Evolutionary conservation across 2,329 filamentous ascomycete genomes (phyloP).

Genomic region (Trichoderma semiorbis): DNA sequence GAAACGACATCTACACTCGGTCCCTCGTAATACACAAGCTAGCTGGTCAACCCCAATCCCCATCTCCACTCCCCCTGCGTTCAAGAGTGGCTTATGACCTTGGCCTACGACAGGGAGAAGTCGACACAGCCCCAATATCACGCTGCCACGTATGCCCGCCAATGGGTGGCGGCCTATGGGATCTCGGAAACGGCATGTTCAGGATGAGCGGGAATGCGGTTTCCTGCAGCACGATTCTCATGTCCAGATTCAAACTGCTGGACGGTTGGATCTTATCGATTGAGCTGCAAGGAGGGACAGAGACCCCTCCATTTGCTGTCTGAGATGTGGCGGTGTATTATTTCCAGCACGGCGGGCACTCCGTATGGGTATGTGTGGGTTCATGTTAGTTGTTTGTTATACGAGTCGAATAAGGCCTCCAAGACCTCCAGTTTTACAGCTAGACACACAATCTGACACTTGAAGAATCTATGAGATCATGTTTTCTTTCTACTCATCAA

Average conservation of each 20-base stretch:
- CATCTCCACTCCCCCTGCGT: constrained; percentile 16
- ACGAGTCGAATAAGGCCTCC: not conserved
- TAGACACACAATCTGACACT: not conserved
- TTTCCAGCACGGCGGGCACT: not conserved
- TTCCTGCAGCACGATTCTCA: not conserved
- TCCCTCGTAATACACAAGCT: not conserved
- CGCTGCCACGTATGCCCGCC: constrained; percentile 17
- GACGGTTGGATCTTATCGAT: not conserved
- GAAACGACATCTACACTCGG: not conserved
- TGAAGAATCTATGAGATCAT: not conserved
- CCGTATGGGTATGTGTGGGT: constrained; percentile 1
- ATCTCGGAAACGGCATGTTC: not conserved
- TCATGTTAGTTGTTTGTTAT: not conserved
- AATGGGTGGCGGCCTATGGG: constrained; percentile 2
- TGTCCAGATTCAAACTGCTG: not conserved
- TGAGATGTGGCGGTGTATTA: constrained; percentile 8
- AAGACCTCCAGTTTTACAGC: not conserved
- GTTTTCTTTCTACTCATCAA: not conserved
- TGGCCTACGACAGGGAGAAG: not conserved
- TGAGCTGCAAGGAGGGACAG: not conserved
- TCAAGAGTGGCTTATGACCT: constrained; percentile 15
- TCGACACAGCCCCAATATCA: constrained; percentile 17
- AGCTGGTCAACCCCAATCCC: not conserved
- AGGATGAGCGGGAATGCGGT: not conserved
- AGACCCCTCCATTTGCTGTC: not conserved